Evolutionary conservation across 2,329 filamentous ascomycete genomes (phyloP).

Genomic region (Cucurbitaria berberidis): DNA sequence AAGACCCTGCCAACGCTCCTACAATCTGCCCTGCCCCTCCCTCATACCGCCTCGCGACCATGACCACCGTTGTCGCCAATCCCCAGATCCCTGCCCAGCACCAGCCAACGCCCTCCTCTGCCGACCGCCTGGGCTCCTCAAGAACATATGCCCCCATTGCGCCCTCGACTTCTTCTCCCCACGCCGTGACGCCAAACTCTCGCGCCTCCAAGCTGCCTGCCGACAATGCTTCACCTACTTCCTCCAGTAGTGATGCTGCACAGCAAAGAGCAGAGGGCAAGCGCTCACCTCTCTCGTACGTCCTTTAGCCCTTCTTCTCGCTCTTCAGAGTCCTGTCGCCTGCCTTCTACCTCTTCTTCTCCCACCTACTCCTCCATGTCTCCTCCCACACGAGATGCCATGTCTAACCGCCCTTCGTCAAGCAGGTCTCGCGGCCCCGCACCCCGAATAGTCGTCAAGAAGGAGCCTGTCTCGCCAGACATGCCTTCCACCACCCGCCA

Average conservation of each 20-base stretch:
- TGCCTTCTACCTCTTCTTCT: conserved; percentile 16
- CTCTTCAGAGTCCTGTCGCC: conserved; percentile 25
- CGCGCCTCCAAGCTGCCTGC: conserved; percentile 42
- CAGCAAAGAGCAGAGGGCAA: conserved; percentile 56
- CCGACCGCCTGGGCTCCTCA: conserved; percentile 47
- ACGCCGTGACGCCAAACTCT: conserved; percentile 47
- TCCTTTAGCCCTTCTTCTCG: conserved; percentile 39
- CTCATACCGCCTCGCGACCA: conserved; percentile 41
- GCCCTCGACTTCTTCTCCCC: conserved; percentile 50
- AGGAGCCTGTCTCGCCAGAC: conserved; percentile 88
- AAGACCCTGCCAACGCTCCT: conserved; percentile 45
- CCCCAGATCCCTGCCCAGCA: conserved; percentile 49
- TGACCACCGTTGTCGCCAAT: conserved; percentile 56
- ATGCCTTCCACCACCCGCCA: conserved; percentile 75
- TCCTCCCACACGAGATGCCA: conserved; percentile 29
- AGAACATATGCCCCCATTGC: conserved; percentile 54
- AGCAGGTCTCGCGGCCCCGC: conserved; percentile 61
- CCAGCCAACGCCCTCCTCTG: conserved; percentile 43
- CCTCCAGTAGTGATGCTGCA: conserved; percentile 45
- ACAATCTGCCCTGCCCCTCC: conserved; percentile 38
- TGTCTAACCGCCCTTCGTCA: conserved; percentile 49
- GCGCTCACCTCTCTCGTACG: conserved; percentile 60
- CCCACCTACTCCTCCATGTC: conserved; percentile 36
- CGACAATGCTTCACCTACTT: conserved; percentile 51
- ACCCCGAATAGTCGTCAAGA: conserved; percentile 93